phyloP scores from a whole-genome alignment of 495 filamentous ascomycete genomes.

The Aspergillus diversus region DNA sequence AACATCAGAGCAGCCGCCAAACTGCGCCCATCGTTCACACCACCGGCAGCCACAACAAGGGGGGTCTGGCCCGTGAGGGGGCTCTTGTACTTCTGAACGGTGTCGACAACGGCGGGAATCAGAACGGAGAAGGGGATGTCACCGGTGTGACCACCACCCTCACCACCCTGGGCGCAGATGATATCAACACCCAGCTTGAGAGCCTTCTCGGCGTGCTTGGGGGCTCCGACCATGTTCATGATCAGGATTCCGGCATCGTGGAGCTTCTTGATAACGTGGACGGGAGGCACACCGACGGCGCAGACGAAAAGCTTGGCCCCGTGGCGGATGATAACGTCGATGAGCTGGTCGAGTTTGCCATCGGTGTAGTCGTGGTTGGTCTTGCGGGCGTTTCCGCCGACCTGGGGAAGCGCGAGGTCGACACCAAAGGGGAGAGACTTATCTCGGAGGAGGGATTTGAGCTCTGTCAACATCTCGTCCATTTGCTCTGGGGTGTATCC shows the following conservation, averaged over 20 bases:
- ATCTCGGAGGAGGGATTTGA: conserved; percentile 68
- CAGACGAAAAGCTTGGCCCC: conserved; percentile 80
- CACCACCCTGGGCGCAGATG: conserved; percentile 80
- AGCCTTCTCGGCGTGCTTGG: conserved; percentile 85
- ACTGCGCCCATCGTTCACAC: conserved; percentile 70
- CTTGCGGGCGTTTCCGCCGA: conserved; percentile 76
- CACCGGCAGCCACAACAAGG: conserved; percentile 76
- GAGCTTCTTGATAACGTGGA: conserved; percentile 65
- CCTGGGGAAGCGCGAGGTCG: conserved; percentile 83
- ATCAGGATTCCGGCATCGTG: conserved; percentile 76
- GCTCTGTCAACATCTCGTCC: conserved; percentile 76
- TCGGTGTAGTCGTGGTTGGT: conserved; percentile 94
- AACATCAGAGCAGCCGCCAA: conserved; percentile 73
- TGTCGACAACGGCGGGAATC: conserved; percentile 76
- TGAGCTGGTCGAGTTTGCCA: conserved; percentile 79
- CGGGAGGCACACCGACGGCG: conserved; percentile 81
- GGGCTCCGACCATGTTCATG: conserved; percentile 96
- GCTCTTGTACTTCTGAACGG: conserved; percentile 62
- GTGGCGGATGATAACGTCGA: conserved; percentile 77
- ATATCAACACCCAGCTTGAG: conserved; percentile 80
- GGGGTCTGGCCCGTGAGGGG: conserved; percentile 59
- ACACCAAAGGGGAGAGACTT: conserved; percentile 79
- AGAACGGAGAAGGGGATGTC: conserved; percentile 73
- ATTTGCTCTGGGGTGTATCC: conserved; percentile 83
- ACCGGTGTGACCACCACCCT: conserved; percentile 80